phyloP scores from a whole-genome alignment of 1,284 basidiomycete species.

The Ceratobasidium sp. region DNA sequence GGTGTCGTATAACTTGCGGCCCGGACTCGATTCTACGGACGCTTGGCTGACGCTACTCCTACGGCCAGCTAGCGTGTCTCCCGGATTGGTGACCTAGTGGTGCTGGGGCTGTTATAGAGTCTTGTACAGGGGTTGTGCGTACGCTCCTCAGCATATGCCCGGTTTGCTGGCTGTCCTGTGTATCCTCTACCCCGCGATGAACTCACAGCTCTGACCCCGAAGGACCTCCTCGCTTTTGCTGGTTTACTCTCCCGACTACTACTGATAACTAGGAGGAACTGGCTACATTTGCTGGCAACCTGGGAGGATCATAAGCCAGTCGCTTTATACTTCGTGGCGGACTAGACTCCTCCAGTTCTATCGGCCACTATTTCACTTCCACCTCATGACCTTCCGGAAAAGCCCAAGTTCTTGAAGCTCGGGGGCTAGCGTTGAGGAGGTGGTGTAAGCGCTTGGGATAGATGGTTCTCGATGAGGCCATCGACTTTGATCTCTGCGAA shows the following conservation, averaged over 20 bases:
- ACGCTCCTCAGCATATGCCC: not conserved
- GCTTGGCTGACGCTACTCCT: not conserved
- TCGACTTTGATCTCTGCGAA: not conserved
- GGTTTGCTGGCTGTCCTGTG: not conserved
- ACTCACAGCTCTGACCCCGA: not conserved
- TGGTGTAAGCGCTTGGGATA: not conserved
- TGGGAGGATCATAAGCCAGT: not conserved
- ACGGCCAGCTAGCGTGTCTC: not conserved
- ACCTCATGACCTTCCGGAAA: not conserved
- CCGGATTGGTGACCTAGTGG: not conserved
- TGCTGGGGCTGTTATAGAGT: not conserved
- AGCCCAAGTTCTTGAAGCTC: not conserved
- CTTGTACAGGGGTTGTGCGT: not conserved
- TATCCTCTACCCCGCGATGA: not conserved
- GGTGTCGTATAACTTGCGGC: no score
- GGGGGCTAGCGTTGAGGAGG: not conserved
- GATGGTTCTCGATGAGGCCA: not conserved
- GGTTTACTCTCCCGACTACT: not conserved
- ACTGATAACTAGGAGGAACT: not conserved
- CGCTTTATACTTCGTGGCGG: not conserved
- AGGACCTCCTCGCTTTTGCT: not conserved
- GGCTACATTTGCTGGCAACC: not conserved
- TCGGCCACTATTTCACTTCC: not conserved
- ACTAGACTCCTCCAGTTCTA: no score
- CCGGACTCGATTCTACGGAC: no score